Conservation (phyloP, 2,329 filamentous ascomycete genomes). For the Laburnicola sp. region DNA sequence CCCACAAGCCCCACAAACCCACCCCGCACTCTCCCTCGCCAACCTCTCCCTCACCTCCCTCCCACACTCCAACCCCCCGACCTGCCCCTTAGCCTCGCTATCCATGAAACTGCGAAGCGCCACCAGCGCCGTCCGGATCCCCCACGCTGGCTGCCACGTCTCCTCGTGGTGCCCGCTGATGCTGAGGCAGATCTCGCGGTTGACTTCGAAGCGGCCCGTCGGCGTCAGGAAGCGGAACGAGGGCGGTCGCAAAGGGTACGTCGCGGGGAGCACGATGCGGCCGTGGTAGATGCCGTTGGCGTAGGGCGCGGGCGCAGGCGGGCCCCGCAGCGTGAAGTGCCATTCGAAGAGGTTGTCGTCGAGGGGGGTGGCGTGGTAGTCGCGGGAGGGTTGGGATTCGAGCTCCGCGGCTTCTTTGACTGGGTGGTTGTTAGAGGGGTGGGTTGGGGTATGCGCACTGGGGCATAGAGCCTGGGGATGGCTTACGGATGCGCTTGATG, state of each 20-base stretch:
- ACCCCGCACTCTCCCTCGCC: conserved; percentile 67
- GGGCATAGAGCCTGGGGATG: conserved; percentile 6
- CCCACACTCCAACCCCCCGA: conserved; percentile 82
- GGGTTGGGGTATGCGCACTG: conserved; percentile 28
- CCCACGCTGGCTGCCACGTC: conserved; percentile 98
- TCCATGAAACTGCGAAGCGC: conserved; percentile 90
- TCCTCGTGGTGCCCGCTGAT: conserved; percentile 97
- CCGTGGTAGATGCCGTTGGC: conserved; percentile 88
- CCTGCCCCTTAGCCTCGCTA: conserved; percentile 80
- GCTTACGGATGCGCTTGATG: conserved; percentile 78
- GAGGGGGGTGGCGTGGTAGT: conserved; percentile 82
- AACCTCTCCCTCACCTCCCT: conserved; percentile 66
- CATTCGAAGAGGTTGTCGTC: conserved; percentile 95
- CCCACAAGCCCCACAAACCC: conserved; percentile 71
- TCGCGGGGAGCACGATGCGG: conserved; percentile 84
- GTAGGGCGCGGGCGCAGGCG: conserved; percentile 76
- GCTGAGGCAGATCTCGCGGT: conserved; percentile 92
- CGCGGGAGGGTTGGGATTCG: conserved; percentile 74
- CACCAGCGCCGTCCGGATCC: conserved; percentile 82
- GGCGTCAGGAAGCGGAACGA: conserved; percentile 96
- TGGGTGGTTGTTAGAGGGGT: conserved; percentile 43
- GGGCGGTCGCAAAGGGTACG: conserved; percentile 89
- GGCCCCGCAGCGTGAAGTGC: conserved; percentile 96
- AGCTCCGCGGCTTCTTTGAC: conserved; percentile 92
- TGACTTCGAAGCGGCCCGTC: conserved; percentile 89